These are phyloP conservation scores for Bryoglossum gracile DNA, from an alignment of 495 filamentous ascomycete genomes.

Conservation along the genomic window DNA sequence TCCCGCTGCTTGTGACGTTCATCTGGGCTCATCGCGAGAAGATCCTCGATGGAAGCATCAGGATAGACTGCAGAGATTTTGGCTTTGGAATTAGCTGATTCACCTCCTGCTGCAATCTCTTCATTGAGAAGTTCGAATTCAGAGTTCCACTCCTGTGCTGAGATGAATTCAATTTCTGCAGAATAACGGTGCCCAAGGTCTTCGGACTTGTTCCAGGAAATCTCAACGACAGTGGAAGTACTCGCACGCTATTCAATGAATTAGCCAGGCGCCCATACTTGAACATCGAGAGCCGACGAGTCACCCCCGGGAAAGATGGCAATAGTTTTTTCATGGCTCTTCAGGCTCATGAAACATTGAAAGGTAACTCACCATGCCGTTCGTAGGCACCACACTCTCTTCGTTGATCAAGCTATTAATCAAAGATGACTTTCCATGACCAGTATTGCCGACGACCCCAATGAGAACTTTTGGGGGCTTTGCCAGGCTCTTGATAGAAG, in stretches of 20 bases:
- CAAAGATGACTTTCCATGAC: conserved; percentile 42
- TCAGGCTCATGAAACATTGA: too few species aligned
- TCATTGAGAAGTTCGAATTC: conserved; percentile 34
- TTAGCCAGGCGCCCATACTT: too few species aligned
- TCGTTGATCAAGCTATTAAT: conserved; percentile 45
- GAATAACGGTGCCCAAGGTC: not conserved
- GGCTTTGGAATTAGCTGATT: conserved; percentile 32
- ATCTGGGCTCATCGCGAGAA: conserved; percentile 31
- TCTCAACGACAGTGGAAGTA: not conserved
- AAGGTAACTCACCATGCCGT: too few species aligned
- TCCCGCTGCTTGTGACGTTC: conserved; percentile 36
- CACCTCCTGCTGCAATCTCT: conserved; percentile 38
- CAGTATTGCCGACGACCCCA: conserved; percentile 44
- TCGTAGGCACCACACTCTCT: conserved; percentile 13
- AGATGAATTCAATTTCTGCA: not conserved
- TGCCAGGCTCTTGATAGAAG: not conserved
- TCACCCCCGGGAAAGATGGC: too few species aligned
- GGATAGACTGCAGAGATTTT: conserved; percentile 63
- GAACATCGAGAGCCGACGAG: too few species aligned
- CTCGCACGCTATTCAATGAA: not conserved
- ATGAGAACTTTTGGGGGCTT: conserved; percentile 26
- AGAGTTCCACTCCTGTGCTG: not conserved
- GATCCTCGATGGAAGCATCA: conserved; percentile 39
- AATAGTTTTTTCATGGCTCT: too few species aligned
- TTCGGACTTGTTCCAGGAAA: not conserved